Evolutionary conservation across 495 filamentous ascomycete species (phyloP).

Genomic region (Astrocystis sublimbata): DNA sequence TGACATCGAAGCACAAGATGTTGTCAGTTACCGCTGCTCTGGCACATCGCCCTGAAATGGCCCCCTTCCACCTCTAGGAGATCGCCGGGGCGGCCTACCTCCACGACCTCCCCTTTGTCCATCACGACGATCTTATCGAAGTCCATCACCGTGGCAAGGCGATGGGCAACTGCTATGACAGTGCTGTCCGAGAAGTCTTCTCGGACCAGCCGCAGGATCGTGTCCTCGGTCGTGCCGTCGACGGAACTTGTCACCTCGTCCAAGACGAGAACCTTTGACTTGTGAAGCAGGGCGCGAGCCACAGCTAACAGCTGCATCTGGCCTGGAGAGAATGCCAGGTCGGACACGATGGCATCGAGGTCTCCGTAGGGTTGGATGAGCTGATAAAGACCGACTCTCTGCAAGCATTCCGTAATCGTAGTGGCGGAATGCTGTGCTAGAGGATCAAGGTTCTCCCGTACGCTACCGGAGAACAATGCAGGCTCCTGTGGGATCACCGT

Average conservation of each 20-base stretch:
- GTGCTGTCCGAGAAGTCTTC: constrained; percentile 25
- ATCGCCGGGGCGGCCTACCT: constrained; percentile 15
- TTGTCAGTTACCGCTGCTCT: no score
- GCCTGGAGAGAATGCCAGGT: no score
- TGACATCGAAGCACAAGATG: no score
- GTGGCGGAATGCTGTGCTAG: no score
- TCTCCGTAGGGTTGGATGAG: no score
- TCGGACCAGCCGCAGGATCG: constrained; percentile 18
- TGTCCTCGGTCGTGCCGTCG: constrained; percentile 23
- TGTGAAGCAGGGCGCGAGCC: no score
- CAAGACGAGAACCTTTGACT: no score
- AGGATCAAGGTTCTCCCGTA: background rate
- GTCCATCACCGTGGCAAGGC: constrained; percentile 23
- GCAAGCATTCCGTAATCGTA: no score
- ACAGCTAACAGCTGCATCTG: no score
- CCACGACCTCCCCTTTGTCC: constrained; percentile 26
- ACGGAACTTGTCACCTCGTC: constrained; percentile 28
- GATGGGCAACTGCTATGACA: constrained; percentile 24
- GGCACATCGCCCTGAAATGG: no score
- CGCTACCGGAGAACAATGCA: background rate
- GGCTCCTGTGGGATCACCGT: background rate
- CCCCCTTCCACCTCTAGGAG: constrained; percentile 6
- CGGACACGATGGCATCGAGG: no score
- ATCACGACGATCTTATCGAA: constrained; percentile 31
- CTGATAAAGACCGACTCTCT: no score